phyloP scores from a whole-genome alignment of 2,329 filamentous ascomycete species.

The Colletotrichum liriopes region DNA sequence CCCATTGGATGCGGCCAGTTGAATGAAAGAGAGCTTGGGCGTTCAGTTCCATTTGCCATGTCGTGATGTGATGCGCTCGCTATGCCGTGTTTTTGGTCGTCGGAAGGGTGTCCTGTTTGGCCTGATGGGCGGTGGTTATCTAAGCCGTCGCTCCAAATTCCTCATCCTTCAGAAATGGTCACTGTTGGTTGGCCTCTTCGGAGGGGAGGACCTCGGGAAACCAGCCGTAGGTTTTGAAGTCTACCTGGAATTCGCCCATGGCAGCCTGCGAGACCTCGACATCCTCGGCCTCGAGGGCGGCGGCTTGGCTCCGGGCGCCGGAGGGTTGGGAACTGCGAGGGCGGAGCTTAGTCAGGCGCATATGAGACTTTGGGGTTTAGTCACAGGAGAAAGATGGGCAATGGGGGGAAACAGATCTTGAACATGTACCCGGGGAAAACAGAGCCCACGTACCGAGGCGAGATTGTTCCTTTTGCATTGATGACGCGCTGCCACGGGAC shows the following conservation, averaged over 20 bases:
- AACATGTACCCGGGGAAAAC: not conserved
- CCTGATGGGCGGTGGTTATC: not conserved
- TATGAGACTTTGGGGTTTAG: not conserved
- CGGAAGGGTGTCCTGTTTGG: not conserved
- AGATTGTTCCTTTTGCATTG: conserved; percentile 89
- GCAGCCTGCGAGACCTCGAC: conserved; percentile 65
- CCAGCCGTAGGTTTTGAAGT: conserved; percentile 69
- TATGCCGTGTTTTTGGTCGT: not conserved
- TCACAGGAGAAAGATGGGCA: not conserved
- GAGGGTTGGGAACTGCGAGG: conserved; percentile 63
- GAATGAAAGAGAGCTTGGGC: conserved; percentile 28
- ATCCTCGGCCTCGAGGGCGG: conserved; percentile 66
- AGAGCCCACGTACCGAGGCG: conserved; percentile 74
- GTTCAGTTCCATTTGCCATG: not conserved
- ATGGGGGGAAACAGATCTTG: not conserved
- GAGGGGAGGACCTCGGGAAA: conserved; percentile 68
- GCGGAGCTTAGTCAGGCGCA: not conserved
- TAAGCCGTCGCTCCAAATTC: not conserved
- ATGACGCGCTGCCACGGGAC: conserved; percentile 97
- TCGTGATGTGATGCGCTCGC: not conserved
- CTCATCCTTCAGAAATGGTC: too few relatives aligned
- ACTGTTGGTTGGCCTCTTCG: conserved; percentile 49
- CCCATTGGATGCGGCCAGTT: conserved; percentile 23
- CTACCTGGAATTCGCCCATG: conserved; percentile 67
- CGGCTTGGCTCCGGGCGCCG: conserved; percentile 66